Conservation (phyloP, 1,139 yeast genomes). For the Yamadazyma atmosphaerica region DNA sequence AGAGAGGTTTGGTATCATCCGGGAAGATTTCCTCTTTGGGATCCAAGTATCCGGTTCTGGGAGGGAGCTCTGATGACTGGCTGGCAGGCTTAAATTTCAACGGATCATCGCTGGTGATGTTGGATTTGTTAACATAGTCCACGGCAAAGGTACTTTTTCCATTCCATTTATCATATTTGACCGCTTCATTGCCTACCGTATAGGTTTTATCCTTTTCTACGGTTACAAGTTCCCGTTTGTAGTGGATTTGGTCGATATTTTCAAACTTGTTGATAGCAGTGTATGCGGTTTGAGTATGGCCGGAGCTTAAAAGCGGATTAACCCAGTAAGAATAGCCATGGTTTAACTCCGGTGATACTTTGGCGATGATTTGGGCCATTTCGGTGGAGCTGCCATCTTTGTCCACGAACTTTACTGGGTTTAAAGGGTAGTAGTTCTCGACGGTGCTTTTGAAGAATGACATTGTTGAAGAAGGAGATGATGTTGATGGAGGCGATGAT, state of each 20-base stretch:
- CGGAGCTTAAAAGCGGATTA: constrained; percentile 41
- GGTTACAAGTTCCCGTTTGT: constrained; percentile 36
- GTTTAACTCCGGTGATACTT: constrained; percentile 31
- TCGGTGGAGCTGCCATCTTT: constrained; percentile 18
- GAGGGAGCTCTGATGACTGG: constrained; percentile 41
- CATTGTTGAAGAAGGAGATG: constrained; percentile 2
- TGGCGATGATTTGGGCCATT: constrained; percentile 23
- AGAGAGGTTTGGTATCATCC: constrained; percentile 47
- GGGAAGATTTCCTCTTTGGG: constrained; percentile 23
- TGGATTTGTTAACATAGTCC: constrained; percentile 35
- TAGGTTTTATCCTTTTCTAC: constrained; percentile 32
- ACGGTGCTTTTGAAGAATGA: constrained; percentile 17
- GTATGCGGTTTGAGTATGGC: constrained; percentile 50
- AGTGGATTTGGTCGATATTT: constrained; percentile 33
- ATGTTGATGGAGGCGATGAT: background rate
- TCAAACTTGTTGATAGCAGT: constrained; percentile 44
- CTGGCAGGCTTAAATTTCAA: constrained; percentile 30
- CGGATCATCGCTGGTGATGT: constrained; percentile 23
- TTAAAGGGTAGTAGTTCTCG: constrained; percentile 24
- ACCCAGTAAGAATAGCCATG: constrained; percentile 34
- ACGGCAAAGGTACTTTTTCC: constrained; percentile 43
- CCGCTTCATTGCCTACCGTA: constrained; percentile 24
- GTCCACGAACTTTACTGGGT: constrained; percentile 26
- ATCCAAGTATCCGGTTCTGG: constrained; percentile 42
- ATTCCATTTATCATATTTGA: constrained; percentile 42